Conservation (phyloP, 345 rosid genomes). For the Viola odorata region DNA sequence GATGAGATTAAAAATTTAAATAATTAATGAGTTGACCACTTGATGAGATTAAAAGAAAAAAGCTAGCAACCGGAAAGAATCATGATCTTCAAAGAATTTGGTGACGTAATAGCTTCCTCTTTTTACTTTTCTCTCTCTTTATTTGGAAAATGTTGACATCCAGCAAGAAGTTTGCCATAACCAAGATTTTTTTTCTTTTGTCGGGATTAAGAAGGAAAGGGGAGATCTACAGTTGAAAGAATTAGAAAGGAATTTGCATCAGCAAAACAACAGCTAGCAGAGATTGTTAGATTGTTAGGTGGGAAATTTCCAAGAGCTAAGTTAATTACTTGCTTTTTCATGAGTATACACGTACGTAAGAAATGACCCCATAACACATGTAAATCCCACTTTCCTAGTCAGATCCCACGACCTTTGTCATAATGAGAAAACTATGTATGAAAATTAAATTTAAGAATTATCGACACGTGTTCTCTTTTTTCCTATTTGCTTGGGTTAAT, state of each 20-base stretch:
- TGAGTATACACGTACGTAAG: neutral
- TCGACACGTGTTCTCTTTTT: too few relatives aligned
- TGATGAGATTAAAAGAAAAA: too few relatives aligned
- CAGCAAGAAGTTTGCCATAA: neutral
- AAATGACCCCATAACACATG: slow-evolving; percentile 21
- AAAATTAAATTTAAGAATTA: neutral
- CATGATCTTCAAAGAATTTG: neutral
- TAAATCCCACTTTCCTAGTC: slow-evolving; percentile 35
- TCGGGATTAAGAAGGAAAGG: neutral
- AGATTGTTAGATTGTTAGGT: slow-evolving; percentile 1
- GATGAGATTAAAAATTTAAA: too few relatives aligned
- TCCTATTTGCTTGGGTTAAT: too few relatives aligned
- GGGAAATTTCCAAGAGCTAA: neutral
- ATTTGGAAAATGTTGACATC: neutral
- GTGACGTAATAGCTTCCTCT: neutral
- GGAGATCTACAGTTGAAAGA: neutral
- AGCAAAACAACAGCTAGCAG: neutral
- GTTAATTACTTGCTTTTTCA: neutral
- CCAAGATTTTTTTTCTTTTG: neutral
- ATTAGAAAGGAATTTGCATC: neutral
- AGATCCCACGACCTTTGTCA: slow-evolving; percentile 26
- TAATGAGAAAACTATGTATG: neutral
- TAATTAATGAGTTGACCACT: too few relatives aligned
- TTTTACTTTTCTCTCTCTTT: neutral
- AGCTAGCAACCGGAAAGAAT: neutral